Conservation (phyloP, 495 filamentous ascomycete genomes). For the Annulohypoxylon bovei region DNA sequence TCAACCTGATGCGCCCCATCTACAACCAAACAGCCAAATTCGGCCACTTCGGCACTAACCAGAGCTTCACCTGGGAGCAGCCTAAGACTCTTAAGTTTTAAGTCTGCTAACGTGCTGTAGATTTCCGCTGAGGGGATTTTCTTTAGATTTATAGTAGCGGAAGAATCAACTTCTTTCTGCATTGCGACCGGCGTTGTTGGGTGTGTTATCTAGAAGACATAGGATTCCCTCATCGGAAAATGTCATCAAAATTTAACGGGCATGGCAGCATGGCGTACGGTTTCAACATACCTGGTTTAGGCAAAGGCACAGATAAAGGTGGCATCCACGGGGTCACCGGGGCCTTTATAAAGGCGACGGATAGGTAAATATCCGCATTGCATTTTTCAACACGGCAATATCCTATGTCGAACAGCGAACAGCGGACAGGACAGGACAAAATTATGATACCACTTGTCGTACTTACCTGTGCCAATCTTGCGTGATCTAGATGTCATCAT, state of each 20-base stretch:
- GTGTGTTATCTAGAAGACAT: constrained; percentile 50
- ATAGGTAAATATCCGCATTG: constrained; percentile 44
- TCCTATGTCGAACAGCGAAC: constrained; percentile 16
- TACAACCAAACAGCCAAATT: constrained; percentile 99
- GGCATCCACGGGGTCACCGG: constrained; percentile 33
- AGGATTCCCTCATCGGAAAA: constrained; percentile 52
- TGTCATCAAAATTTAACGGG: constrained; percentile 49
- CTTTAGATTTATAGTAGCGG: constrained; percentile 47
- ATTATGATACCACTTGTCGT: constrained; percentile 36
- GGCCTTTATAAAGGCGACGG: constrained; percentile 35
- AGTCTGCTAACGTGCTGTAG: constrained; percentile 44
- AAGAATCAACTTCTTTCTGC: constrained; percentile 59
- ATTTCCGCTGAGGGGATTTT: constrained; percentile 44
- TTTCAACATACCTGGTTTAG: constrained; percentile 52
- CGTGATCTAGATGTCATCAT: neutral
- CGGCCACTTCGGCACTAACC: constrained; percentile 97
- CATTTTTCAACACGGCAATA: constrained; percentile 45
- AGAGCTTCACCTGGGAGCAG: constrained; percentile 97
- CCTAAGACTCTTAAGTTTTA: constrained; percentile 93
- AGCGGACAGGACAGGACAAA: too few relatives aligned
- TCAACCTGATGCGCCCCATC: constrained; percentile 93
- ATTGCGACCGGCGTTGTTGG: constrained; percentile 52
- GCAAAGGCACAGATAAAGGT: constrained; percentile 37
- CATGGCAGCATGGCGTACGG: constrained; percentile 52
- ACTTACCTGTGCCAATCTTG: neutral